A percentile compares a stretch with the other conserved stretches of the same genome.
phyloP scores from a whole-genome alignment of 306 rosid genomes.

The Prunus mongolica region DNA sequence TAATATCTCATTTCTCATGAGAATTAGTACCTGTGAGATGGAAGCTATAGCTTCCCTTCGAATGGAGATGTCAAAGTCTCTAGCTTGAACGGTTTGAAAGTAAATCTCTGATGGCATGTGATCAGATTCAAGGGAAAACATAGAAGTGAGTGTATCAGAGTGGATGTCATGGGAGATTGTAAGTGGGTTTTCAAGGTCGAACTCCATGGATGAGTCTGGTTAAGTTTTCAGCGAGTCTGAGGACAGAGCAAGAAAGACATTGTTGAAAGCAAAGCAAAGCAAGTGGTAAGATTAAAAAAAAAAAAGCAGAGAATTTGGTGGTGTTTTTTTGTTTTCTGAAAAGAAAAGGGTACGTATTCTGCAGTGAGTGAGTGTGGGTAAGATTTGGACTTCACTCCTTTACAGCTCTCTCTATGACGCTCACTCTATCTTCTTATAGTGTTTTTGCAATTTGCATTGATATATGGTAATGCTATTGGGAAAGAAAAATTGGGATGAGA shows the following conservation, averaged over 20 bases:
- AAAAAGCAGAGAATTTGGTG: constrained; percentile 30
- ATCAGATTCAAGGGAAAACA: constrained; percentile 69
- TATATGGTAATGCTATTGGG: constrained; percentile 19
- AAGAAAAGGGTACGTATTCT: constrained; percentile 22
- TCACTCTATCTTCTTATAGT: constrained; percentile 27
- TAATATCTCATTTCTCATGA: no score
- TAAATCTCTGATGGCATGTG: constrained; percentile 67
- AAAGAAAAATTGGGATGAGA: constrained; percentile 30
- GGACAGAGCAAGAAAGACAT: constrained; percentile 28
- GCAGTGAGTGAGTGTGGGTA: constrained; percentile 7
- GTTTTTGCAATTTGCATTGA: constrained; percentile 17
- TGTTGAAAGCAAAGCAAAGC: constrained; percentile 14
- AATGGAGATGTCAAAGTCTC: constrained; percentile 42
- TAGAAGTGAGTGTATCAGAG: constrained; percentile 46
- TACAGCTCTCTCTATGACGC: constrained; percentile 27
- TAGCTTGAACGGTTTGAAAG: constrained; percentile 45
- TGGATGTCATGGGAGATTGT: constrained; percentile 40
- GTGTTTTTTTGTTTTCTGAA: constrained; percentile 25
- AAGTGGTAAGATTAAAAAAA: constrained; percentile 17
- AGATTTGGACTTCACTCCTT: constrained; percentile 38
- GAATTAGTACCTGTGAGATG: constrained; percentile 60
- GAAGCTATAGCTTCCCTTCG: constrained; percentile 54
- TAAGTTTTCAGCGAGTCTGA: constrained; percentile 15
- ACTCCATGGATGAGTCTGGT: constrained; percentile 52
- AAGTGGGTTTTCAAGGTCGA: constrained; percentile 88